phyloP scores from a whole-genome alignment of 176 grass and related monocot species.

The maize (Zea mays) region Zm-B73-REFERENCE-NAM-5.0 NC_050102.1:22882501-22883000 shows the following conservation, averaged over 20 bases:
- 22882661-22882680: too few species aligned
- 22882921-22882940: constrained; percentile 44
- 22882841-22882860: not conserved
- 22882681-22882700: too few species aligned
- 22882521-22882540: not conserved
- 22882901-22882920: constrained; percentile 51
- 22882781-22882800: too few species aligned
- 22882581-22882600: not conserved
- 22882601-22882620: not conserved
- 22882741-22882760: too few species aligned
- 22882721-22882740: too few species aligned
- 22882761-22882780: too few species aligned
- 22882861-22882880: not conserved
- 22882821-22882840: too few species aligned
- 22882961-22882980: constrained; percentile 58
- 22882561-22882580: not conserved
- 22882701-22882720: too few species aligned
- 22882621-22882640: not conserved
- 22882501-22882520: constrained; percentile 27
- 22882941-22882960: constrained; percentile 33
- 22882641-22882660: too few species aligned
- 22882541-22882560: not conserved
- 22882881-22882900: not conserved
- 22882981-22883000: constrained; percentile 47
- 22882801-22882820: too few species aligned